phyloP scores from a whole-genome alignment of 805 yeast species.

The Kodamaea hsintzibuensis region DNA sequence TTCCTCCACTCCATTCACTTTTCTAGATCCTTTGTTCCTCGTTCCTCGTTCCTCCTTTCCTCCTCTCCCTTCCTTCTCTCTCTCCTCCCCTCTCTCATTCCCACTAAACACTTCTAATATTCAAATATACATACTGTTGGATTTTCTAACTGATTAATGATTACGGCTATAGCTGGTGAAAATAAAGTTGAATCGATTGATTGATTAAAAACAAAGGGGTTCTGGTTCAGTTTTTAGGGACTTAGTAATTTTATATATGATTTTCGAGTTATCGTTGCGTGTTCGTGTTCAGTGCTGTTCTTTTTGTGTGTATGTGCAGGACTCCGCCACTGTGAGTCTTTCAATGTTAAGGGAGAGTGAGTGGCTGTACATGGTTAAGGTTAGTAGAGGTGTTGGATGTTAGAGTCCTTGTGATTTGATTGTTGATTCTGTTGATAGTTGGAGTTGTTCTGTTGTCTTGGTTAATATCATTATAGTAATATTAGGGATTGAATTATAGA shows the following conservation, averaged over 20 bases:
- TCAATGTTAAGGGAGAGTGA: not conserved
- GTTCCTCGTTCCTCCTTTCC: not conserved
- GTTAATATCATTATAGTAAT: no score
- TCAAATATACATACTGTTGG: not conserved
- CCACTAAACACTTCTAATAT: not conserved
- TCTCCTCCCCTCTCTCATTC: not conserved
- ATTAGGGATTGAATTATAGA: no score
- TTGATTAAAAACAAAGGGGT: conserved; percentile 15
- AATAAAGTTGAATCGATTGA: conserved; percentile 18
- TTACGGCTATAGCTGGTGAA: not conserved
- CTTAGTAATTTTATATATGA: not conserved
- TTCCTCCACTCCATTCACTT: not conserved
- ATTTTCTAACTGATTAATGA: not conserved
- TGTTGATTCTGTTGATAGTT: no score
- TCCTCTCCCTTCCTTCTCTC: not conserved
- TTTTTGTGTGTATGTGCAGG: not conserved
- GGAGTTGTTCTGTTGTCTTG: no score
- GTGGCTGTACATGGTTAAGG: no score
- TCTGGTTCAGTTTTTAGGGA: conserved; percentile 10
- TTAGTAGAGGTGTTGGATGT: no score
- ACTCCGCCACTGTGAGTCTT: not conserved
- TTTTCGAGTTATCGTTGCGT: conserved; percentile 1
- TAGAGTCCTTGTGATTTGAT: no score
- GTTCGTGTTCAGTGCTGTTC: not conserved
- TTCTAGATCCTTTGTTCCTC: no score